Evolutionary conservation across 306 rosid species (phyloP).

Genomic region (Gastrolobium villosum): DNA sequence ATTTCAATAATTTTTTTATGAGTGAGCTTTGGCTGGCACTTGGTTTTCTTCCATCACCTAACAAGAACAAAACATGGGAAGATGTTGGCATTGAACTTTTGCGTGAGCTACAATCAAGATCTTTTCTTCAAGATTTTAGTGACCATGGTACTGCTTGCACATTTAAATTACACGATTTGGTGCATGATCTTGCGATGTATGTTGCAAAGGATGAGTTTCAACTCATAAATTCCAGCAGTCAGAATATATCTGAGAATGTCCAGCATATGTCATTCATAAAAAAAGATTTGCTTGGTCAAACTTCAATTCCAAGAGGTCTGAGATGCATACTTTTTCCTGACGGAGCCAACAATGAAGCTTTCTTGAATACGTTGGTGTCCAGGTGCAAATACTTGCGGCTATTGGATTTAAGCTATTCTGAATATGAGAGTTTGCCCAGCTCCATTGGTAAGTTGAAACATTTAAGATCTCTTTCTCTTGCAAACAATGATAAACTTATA

Average conservation of each 20-base stretch:
- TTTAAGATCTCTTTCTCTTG: conserved; percentile 4
- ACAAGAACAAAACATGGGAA: background rate
- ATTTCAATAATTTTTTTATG: background rate
- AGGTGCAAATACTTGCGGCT: background rate
- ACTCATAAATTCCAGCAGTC: background rate
- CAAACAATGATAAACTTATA: background rate
- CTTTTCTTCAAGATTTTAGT: conserved; percentile 41
- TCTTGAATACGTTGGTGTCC: background rate
- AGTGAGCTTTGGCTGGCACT: conserved; percentile 47
- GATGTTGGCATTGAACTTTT: conserved; percentile 41
- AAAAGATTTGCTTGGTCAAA: background rate
- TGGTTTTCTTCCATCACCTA: conserved; percentile 44
- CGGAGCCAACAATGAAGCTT: background rate
- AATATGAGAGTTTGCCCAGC: background rate
- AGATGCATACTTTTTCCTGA: background rate
- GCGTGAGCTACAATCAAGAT: conserved; percentile 43
- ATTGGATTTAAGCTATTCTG: background rate
- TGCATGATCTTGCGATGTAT: conserved; percentile 48
- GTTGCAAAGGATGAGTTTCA: conserved; percentile 36
- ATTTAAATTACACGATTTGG: conserved; percentile 46
- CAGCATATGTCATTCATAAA: conserved; percentile 15
- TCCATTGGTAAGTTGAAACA: conserved; percentile 27
- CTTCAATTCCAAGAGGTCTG: background rate
- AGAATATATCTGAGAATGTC: background rate
- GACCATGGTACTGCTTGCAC: background rate